These are phyloP conservation scores for Oryza glumipatula DNA, from an alignment of 176 grass and related monocot genomes.

Conservation along the genomic window DNA sequence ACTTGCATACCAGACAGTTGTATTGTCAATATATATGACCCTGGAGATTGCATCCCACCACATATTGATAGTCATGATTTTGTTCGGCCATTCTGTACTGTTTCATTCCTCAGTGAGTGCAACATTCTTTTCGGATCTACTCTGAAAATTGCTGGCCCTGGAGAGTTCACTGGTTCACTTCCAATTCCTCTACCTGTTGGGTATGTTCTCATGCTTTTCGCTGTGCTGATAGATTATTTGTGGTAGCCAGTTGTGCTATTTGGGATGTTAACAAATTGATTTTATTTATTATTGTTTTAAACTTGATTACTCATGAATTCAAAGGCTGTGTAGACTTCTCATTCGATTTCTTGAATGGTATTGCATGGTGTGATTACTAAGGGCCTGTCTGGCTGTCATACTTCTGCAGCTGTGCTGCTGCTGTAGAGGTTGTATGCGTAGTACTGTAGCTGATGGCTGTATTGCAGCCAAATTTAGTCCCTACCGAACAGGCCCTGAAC, in stretches of 20 bases:
- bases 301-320: slow-evolving; percentile 22
- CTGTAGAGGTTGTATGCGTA: no score
- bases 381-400: no score
- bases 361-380: not conserved
- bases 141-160: slow-evolving; percentile 54
- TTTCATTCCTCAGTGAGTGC: slow-evolving; percentile 87
- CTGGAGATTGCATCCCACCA: slow-evolving; percentile 85
- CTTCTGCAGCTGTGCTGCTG: no score
- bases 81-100: slow-evolving; percentile 85
- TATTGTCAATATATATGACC: slow-evolving; percentile 90
- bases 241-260: not conserved
- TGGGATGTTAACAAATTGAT: slow-evolving; percentile 11
- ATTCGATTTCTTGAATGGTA: slow-evolving; percentile 15
- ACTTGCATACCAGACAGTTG: slow-evolving; percentile 83
- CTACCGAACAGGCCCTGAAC: not conserved
- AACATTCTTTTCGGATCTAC: slow-evolving; percentile 70
- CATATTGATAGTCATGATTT: slow-evolving; percentile 96
- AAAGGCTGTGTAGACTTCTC: not conserved
- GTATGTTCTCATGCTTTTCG: slow-evolving; percentile 42
- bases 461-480: no score
- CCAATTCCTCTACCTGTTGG: slow-evolving; percentile 73
- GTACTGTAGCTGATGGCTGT: no score
- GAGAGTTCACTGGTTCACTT: slow-evolving; percentile 60
- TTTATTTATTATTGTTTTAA: slow-evolving; percentile 11
- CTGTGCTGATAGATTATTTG: slow-evolving; percentile 25